phyloP scores from a whole-genome alignment of 768 basidiomycete species.

The Amanita exitialis region DNA sequence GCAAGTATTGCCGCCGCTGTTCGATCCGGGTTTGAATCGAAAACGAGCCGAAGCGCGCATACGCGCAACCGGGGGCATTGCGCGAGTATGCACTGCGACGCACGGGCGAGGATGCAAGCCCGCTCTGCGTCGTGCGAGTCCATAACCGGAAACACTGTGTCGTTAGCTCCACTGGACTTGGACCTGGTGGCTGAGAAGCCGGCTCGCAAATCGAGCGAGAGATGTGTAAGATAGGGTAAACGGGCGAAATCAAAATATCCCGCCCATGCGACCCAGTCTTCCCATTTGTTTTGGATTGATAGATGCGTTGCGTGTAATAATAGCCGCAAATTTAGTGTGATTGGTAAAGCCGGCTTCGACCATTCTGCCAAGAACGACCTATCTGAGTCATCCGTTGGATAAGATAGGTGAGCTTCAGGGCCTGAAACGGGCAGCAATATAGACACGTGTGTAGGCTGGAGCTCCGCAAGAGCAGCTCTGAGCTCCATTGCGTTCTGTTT shows the following conservation, averaged over 20 bases:
- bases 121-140: background rate
- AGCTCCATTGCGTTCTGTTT: background rate
- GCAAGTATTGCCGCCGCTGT: slow-evolving; percentile 12
- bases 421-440: slow-evolving; percentile 1
- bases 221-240: slow-evolving; percentile 22
- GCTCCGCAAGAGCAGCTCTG: slow-evolving; percentile 1
- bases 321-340: slow-evolving; percentile 18
- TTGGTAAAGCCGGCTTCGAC: slow-evolving; percentile 13
- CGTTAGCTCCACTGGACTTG: slow-evolving; percentile 4
- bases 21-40: slow-evolving; percentile 15
- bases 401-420: background rate
- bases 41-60: slow-evolving; percentile 24
- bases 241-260: slow-evolving; percentile 13
- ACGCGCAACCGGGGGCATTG: slow-evolving; percentile 15
- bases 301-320: slow-evolving; percentile 28
- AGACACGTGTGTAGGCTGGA: slow-evolving; percentile 3
- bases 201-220: slow-evolving; percentile 27
- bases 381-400: background rate
- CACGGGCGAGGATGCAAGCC: background rate
- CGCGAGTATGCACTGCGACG: background rate
- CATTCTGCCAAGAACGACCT: slow-evolving; percentile 2
- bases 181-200: slow-evolving; percentile 15
- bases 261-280: slow-evolving; percentile 30
- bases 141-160: slow-evolving; percentile 9
- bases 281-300: slow-evolving; percentile 29